phyloP scores from a whole-genome alignment of 2,329 filamentous ascomycete genomes.

The Trichothecium roseum region DNA sequence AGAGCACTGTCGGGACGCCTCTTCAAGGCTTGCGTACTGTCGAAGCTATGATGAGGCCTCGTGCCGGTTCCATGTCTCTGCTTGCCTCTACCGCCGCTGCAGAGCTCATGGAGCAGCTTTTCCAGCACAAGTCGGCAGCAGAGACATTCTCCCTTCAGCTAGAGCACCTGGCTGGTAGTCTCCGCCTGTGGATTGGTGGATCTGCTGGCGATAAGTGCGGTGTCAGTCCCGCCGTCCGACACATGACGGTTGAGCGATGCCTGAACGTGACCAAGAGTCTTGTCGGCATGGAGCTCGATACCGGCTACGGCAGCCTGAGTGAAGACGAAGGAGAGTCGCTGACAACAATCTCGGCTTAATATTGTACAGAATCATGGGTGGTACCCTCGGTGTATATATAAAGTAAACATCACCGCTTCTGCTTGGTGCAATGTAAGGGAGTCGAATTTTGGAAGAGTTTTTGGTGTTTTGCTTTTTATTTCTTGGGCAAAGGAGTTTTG shows the following conservation, averaged over 20 bases:
- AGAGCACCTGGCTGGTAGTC: conserved; percentile 44
- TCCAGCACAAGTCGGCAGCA: conserved; percentile 33
- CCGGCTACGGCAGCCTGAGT: conserved; percentile 49
- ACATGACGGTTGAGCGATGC: conserved; percentile 44
- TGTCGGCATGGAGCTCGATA: conserved; percentile 50
- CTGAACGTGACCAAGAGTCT: conserved; percentile 43
- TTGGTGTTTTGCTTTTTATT: too few species aligned
- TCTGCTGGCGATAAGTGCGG: conserved; percentile 38
- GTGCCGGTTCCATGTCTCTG: conserved; percentile 36
- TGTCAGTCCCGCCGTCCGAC: conserved; percentile 39
- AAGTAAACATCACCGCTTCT: too few species aligned
- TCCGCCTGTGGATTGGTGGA: conserved; percentile 52
- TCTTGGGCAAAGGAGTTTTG: too few species aligned
- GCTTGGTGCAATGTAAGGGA: too few species aligned
- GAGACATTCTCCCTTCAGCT: conserved; percentile 37
- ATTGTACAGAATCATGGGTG: conserved; percentile 3
- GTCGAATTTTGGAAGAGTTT: too few species aligned
- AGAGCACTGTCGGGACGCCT: conserved; percentile 21
- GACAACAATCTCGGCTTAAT: too few species aligned
- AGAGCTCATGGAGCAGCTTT: conserved; percentile 44
- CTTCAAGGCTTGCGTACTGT: conserved; percentile 36
- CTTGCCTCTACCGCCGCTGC: conserved; percentile 50
- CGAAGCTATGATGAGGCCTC: conserved; percentile 34
- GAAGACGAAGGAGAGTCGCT: conserved; percentile 25
- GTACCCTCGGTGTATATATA: conserved; percentile 4